Base-by-base conservation (phyloP, 768 basidiomycete genomes). In the Collybia mongolica region DNA sequence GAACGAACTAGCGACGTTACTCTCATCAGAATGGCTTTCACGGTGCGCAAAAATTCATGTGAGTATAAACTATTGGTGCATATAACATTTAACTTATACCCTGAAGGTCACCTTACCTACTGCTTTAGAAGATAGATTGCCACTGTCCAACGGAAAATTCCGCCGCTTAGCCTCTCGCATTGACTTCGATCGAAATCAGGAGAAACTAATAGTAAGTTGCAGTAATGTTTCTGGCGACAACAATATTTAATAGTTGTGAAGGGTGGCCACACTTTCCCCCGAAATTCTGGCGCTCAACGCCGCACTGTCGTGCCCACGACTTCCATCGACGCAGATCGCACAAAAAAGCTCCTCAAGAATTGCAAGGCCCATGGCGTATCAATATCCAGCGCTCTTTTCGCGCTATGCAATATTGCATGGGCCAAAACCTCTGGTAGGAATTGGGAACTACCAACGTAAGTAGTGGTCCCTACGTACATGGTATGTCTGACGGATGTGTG, bases 261-360 rank as follows among this genome's bases (percentile, higher is more conserved):
- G 84, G 86, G 91, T 24, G 90, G 89, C 3, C 91, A 94, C 55
- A 60, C 73, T 4, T 90, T 94, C 63, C 86, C 84, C 36, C 75
- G 71, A 41, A 65, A 61, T 35, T 67, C 72, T 53, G 69, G 71
- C 49, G 62, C 67, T 15, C 55, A 68, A 50, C 75, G 84, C 17
- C 76, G 70, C 49, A 93, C 90, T 0, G 65, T 88, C 51, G 85
- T 91, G 6, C 86, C 85, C 1, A 90, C 86, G 1, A 65, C 84
- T 8, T 75, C 84, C 1, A 82, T 84, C 60, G 73, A 79, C 35
- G 57, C 68, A 28, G 71, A 72, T 15, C 73, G 72, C 24, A 90
- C 90, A 1, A 83, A 78, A 56, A 62, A 62, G 12, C 86, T 90
- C 40, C 69, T 93, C 42, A 79, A 76, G 56, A 77, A 74, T 49